Evolutionary conservation across 2,329 filamentous ascomycete genomes (phyloP).

Genomic region (Ceratocystis cubensis): DNA sequence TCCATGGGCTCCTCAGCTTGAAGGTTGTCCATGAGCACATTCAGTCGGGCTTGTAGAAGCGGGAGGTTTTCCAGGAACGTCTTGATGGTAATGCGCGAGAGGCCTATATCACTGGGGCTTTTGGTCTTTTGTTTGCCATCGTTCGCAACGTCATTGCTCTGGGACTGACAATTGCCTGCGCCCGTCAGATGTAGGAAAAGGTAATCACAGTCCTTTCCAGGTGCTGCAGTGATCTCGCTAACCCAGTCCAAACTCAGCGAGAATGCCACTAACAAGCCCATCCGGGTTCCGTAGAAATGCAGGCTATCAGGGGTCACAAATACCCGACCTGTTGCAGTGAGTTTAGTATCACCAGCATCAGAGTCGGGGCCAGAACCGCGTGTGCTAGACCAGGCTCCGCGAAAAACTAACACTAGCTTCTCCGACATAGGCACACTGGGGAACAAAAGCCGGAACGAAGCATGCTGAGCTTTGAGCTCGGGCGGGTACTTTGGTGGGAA

Average conservation of each 20-base stretch:
- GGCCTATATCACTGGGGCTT: conserved; percentile 34
- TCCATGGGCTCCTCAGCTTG: conserved; percentile 57
- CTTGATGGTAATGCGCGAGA: conserved; percentile 72
- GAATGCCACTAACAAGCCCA: conserved; percentile 79
- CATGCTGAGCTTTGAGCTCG: conserved; percentile 73
- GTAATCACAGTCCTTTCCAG: conserved; percentile 86
- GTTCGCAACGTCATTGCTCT: neutral
- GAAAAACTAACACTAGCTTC: conserved; percentile 80
- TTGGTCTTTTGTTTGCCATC: neutral
- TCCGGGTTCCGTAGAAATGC: conserved; percentile 93
- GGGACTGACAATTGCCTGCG: conserved; percentile 26
- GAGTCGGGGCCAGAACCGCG: conserved; percentile 31
- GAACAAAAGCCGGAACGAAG: conserved; percentile 86
- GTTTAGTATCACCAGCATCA: conserved; percentile 17
- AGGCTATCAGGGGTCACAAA: conserved; percentile 80
- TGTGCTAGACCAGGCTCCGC: conserved; percentile 64
- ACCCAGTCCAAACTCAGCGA: conserved; percentile 63
- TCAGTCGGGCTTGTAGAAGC: conserved; percentile 70
- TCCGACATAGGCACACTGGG: conserved; percentile 65
- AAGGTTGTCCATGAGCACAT: conserved; percentile 71
- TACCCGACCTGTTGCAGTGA: conserved; percentile 58
- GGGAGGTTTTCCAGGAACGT: conserved; percentile 80
- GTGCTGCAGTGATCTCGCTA: conserved; percentile 75
- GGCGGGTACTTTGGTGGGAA: conserved; percentile 69
- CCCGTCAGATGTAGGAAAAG: conserved; percentile 57